Conservation (phyloP, 495 filamentous ascomycete genomes). For the Podospora fimiseda region DNA sequence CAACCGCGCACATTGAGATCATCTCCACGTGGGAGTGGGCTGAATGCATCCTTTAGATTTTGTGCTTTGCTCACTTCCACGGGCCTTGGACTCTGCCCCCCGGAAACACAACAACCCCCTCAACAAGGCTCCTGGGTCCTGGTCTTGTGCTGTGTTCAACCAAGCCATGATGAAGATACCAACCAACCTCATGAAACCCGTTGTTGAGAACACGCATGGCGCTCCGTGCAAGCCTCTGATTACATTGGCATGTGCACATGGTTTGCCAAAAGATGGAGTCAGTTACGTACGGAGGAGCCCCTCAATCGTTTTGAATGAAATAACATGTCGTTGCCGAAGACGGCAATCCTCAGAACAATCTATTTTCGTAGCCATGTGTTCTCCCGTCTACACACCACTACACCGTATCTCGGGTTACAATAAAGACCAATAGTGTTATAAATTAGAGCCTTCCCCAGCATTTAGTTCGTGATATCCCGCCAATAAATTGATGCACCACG, state of each 20-base stretch:
- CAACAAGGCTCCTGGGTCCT: not conserved
- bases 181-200: not conserved
- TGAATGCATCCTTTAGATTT: not conserved
- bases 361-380: conserved; percentile 1
- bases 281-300: not conserved
- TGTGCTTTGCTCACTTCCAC: not conserved
- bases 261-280: not conserved
- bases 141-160: not conserved
- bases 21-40: conserved; percentile 2
- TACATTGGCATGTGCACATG: too few species aligned
- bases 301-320: not conserved
- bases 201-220: not conserved
- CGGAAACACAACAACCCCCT: not conserved
- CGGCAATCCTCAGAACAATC: conserved; percentile 6
- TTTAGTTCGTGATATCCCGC: conserved; percentile 1
- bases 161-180: not conserved
- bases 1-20: not conserved
- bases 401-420: not conserved
- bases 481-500: conserved; percentile 8
- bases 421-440: conserved; percentile 10
- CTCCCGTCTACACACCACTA: conserved; percentile 8
- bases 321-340: conserved; percentile 7
- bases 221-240: too few species aligned
- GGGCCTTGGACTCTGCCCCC: not conserved
- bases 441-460: conserved; percentile 1